Base-by-base conservation (phyloP, 2,329 filamentous ascomycete species). In the Penicillium sp. region DNA sequence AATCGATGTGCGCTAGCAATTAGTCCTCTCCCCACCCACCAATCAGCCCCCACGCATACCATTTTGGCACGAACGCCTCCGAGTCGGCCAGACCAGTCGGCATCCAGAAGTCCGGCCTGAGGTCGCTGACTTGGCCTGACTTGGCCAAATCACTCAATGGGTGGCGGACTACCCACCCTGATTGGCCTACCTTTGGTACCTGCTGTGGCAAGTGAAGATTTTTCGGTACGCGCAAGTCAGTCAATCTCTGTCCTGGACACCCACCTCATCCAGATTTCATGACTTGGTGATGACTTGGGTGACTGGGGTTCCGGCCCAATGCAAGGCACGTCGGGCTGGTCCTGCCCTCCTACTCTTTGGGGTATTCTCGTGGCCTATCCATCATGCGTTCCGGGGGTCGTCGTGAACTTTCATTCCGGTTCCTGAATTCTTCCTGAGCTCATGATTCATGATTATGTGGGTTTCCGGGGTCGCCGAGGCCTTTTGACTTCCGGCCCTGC, bases 371-470 rank as follows among this genome's bases (percentile, higher is more conserved):
- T 36, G 34, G 24, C 4, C 6, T 36, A 36, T 36, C 34, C 6
- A 7, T 14, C 13, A 3, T 34, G 10, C 13, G 31, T 36, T 36
- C 34, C 34, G 14, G 14, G 11, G 13, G 34, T n/a, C 34, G 10
- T 36, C 34, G n/a, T n/a, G 34, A n/a, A n/a, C n/a, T 36, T n/a
- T n/a, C 8, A 11, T 14, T 34, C 13, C n/a, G 34, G 43, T 47
- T 18, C 49, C 46, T 49, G 46, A 22, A 49, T 6, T 21, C 34
- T 47, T 18, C 49, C 46, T 49, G 46, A 22, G 40, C 14, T 21
- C 34, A 49, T 49, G 46, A 49, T 49, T 49, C 46, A 49, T 49
- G 46, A 49, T 21, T 22, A 4, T n/a, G 14, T 13, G 13, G 11
- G 14, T 27, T 10, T 16, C 13, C 18, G 14, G 27, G 22, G 14